Evolutionary conservation across 768 basidiomycete species (phyloP), one percentile per base, ranked within the genome.

Genomic region (Tremella mesenterica): DNA sequence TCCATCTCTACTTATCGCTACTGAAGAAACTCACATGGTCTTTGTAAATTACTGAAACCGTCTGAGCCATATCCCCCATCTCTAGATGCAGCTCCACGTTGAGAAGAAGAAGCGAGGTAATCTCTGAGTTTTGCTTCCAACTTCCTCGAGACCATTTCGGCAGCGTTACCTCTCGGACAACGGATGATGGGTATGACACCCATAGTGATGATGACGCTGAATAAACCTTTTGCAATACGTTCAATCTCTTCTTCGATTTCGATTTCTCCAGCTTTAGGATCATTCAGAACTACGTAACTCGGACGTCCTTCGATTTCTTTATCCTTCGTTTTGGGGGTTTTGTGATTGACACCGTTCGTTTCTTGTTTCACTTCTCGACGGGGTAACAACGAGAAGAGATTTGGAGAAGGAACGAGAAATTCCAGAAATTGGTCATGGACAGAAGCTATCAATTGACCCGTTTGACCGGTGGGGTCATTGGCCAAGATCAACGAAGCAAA

Each of bases 131-230:
- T 89, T 13, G 82, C 80, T 65, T 99, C 95, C 10, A 99, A 78
- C 71, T 88, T 95, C 75, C 90, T 85, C 8, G 92, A 92, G n/a
- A 97, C 84, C 92, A 96, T 95, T 74, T 99, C 95, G 18, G 92
- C 95, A 4, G 95, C 95, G 73, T 97, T 96, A 1, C 93, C 93
- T 72, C 85, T 78, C 20, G 95, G 95, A 53, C 87, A 85, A 28
- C 95, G 85, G 54, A 99, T 96, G 68, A 91, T 86, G 9, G 95
- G 95, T 20, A 93, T 85, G 62, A 88, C 85, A 86, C 92, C 88
- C 73, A 85, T 79, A 0, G 90, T 95, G 20, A 83, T 88, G 23
- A 95, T 78, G 3, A 88, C 90, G 64, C 88, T 89, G 70, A 97
- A 95, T 1, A 99, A 75, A 0, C 95, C 95, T 55, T 75, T 83